phyloP scores from a whole-genome alignment of 2,329 filamentous ascomycete genomes.

The Coccinonectria pachysandricola region DNA sequence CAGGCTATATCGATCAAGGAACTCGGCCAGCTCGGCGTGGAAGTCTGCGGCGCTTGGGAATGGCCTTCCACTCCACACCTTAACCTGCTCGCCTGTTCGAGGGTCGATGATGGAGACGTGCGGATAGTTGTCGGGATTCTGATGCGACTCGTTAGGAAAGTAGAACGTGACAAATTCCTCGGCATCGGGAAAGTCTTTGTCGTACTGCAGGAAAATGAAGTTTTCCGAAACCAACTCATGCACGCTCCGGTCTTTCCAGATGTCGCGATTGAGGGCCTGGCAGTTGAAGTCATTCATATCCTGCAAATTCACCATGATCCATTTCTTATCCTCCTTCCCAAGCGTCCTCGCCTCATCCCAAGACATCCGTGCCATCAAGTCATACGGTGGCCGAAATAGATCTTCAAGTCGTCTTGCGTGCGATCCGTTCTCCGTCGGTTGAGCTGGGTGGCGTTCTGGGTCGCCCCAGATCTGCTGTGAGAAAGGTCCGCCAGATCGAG shows the following conservation, averaged over 20 bases:
- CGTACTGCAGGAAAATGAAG: conserved; percentile 93
- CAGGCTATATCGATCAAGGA: conserved; percentile 92
- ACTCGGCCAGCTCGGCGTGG: conserved; percentile 83
- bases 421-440: conserved; percentile 37
- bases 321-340: conserved; percentile 82
- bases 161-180: conserved; percentile 85
- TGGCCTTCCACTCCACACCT: conserved; percentile 82
- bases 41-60: conserved; percentile 72
- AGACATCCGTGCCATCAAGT: conserved; percentile 69
- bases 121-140: conserved; percentile 82
- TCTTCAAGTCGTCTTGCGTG: conserved; percentile 77
- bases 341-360: conserved; percentile 79
- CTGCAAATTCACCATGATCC: conserved; percentile 93
- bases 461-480: conserved; percentile 30
- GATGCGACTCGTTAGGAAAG: conserved; percentile 58
- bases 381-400: conserved; percentile 84
- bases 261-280: conserved; percentile 84
- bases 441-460: conserved; percentile 10
- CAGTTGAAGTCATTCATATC: conserved; percentile 91
- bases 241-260: conserved; percentile 83
- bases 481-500: conserved; percentile 26
- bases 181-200: conserved; percentile 71
- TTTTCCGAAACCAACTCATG: conserved; percentile 76
- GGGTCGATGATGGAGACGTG: conserved; percentile 95
- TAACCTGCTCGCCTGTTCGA: conserved; percentile 91